These are phyloP conservation scores for Erysimum cheiri DNA, from an alignment of 441 rosid species.

Conservation along the genomic window DNA sequence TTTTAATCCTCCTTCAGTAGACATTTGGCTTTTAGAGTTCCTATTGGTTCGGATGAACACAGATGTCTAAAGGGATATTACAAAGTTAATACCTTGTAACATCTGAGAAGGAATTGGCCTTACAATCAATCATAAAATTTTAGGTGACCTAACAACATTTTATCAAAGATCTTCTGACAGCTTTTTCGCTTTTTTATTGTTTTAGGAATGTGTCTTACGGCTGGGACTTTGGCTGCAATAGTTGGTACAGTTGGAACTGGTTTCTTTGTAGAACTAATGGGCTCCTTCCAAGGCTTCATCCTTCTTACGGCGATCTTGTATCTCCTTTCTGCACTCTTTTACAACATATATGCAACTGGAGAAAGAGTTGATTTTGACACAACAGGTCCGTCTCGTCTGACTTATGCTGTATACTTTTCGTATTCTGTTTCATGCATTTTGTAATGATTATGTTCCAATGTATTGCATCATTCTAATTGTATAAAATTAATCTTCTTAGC, in stretches of 20 bases:
- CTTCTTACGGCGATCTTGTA: conserved; percentile 74
- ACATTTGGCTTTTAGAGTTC: not conserved
- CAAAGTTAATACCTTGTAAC: not conserved
- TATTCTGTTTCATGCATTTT: not conserved
- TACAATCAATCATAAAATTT: not conserved
- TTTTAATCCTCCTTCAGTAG: conserved; percentile 10
- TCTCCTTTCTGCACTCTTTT: conserved; percentile 75
- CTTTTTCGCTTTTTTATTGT: conserved; percentile 11
- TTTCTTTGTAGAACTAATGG: conserved; percentile 83
- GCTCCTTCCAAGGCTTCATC: conserved; percentile 94
- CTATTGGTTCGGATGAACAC: not conserved
- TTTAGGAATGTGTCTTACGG: conserved; percentile 84
- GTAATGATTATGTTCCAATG: not conserved
- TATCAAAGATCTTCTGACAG: not conserved
- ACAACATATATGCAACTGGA: conserved; percentile 76
- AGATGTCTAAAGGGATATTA: not conserved
- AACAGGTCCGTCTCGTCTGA: conserved; percentile 45
- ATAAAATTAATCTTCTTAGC: not conserved
- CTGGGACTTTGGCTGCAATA: conserved; percentile 90
- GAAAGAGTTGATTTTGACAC: conserved; percentile 79
- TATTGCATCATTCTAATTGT: conserved; percentile 13
- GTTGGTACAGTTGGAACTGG: conserved; percentile 96
- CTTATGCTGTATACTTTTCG: conserved; percentile 1
- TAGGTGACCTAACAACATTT: not conserved
- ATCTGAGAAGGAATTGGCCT: conserved; percentile 1